Conservation (phyloP, 495 filamentous ascomycete genomes). For the Aspergillus sparsus region DNA sequence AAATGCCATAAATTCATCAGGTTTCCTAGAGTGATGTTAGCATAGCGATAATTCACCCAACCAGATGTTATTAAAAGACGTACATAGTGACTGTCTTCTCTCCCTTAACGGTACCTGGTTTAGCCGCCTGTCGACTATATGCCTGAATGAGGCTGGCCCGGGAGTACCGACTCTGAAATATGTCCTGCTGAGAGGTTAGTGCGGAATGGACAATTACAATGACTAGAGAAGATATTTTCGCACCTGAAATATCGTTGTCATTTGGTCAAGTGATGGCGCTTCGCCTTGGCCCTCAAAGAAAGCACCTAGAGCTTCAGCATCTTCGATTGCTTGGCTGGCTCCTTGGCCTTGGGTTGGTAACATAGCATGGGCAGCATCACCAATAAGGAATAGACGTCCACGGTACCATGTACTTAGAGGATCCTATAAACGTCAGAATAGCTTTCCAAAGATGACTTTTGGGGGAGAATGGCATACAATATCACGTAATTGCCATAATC, state of each 20-base stretch:
- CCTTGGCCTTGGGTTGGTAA: conserved; percentile 45
- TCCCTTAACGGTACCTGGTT: conserved; percentile 13
- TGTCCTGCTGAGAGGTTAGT: conserved; percentile 11
- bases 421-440: conserved; percentile 15
- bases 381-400: conserved; percentile 45
- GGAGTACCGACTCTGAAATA: conserved; percentile 26
- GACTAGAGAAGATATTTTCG: background rate
- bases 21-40: conserved; percentile 24
- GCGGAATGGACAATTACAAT: background rate
- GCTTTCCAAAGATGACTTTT: background rate
- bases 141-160: conserved; percentile 29
- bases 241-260: background rate
- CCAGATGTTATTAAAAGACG: background rate
- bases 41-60: background rate
- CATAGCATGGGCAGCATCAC: conserved; percentile 50
- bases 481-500: conserved; percentile 47
- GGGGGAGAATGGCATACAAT: conserved; percentile 13
- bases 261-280: background rate
- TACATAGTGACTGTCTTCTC: conserved; percentile 36
- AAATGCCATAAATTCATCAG: conserved; percentile 46
- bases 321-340: conserved; percentile 42
- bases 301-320: conserved; percentile 36
- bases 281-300: conserved; percentile 26
- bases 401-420: conserved; percentile 38
- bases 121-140: conserved; percentile 19